These are phyloP conservation scores for Alternaria arbusti DNA, from an alignment of 2,329 filamentous ascomycete species.

Conservation along the genomic window DNA sequence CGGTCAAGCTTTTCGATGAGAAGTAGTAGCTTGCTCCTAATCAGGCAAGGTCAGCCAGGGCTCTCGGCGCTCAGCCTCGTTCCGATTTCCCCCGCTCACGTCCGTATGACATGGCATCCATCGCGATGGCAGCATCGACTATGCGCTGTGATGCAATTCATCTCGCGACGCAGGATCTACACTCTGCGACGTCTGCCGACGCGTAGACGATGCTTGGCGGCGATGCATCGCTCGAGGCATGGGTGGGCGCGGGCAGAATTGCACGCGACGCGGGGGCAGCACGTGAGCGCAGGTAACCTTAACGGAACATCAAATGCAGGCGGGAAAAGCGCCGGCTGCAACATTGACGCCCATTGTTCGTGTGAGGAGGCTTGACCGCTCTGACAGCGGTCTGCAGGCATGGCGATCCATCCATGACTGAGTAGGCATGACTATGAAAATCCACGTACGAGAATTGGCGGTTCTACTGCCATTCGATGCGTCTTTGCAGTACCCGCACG, in stretches of 20 bases:
- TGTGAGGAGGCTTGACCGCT: conserved; percentile 14
- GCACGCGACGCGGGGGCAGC: conserved; percentile 25
- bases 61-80: not conserved
- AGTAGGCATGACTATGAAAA: conserved; percentile 11
- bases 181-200: not conserved
- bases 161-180: not conserved
- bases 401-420: conserved; percentile 18
- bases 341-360: conserved; percentile 7
- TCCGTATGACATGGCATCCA: not conserved
- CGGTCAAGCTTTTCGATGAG: conserved; percentile 64
- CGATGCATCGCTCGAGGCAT: conserved; percentile 14
- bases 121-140: not conserved
- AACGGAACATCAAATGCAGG: conserved; percentile 32
- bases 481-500: conserved; percentile 60
- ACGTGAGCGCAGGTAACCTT: conserved; percentile 37
- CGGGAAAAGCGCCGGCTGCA: conserved; percentile 10
- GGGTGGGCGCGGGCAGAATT: conserved; percentile 4
- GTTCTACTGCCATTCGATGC: conserved; percentile 54
- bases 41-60: conserved; percentile 37
- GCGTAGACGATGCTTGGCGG: conserved; percentile 25
- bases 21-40: conserved; percentile 78
- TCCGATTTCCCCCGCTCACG: conserved; percentile 17
- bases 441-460: conserved; percentile 57
- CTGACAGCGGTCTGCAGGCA: conserved; percentile 25
- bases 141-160: not conserved